phyloP scores from a whole-genome alignment of 75 land plant genomes.

The Selaginella tamariscina region DNA sequence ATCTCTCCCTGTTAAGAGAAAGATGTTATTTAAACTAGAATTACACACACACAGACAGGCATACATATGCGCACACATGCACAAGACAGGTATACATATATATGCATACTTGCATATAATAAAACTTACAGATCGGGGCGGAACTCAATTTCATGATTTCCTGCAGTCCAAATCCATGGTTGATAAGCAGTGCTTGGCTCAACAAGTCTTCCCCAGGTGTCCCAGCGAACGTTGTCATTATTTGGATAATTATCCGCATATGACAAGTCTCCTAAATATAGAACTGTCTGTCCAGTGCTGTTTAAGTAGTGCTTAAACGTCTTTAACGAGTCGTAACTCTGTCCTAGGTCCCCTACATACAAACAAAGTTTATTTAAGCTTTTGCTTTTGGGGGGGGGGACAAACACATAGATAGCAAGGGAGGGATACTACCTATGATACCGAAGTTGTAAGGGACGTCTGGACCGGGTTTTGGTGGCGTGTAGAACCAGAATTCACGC shows the following conservation, averaged over 20 bases:
- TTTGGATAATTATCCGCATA: conserved; percentile 54
- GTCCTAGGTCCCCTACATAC: conserved; percentile 42
- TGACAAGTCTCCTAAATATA: conserved; percentile 79
- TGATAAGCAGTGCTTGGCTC: conserved; percentile 80
- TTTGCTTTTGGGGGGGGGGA: too few species aligned
- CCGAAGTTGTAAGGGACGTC: conserved; percentile 66
- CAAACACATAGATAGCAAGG: too few species aligned
- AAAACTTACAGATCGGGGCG: too few species aligned
- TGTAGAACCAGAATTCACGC: conserved; percentile 46
- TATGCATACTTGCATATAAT: too few species aligned
- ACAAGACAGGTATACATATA: too few species aligned
- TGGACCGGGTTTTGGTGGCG: conserved; percentile 51
- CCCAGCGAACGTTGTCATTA: conserved; percentile 78
- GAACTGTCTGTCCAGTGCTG: conserved; percentile 55
- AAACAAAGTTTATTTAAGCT: too few species aligned
- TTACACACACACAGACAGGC: too few species aligned
- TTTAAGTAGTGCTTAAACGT: conserved; percentile 39
- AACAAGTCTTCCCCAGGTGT: conserved; percentile 80
- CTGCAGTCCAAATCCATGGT: conserved; percentile 91
- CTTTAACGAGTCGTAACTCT: conserved; percentile 30
- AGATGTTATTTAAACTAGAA: too few species aligned
- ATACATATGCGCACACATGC: too few species aligned
- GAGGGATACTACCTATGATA: conserved; percentile 59
- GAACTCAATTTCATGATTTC: conserved; percentile 84
- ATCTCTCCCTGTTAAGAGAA: conserved; percentile 43